These are phyloP conservation scores for Cystobasidium pallidum DNA, from an alignment of 1,284 basidiomycete species.

Conservation along the genomic window DNA sequence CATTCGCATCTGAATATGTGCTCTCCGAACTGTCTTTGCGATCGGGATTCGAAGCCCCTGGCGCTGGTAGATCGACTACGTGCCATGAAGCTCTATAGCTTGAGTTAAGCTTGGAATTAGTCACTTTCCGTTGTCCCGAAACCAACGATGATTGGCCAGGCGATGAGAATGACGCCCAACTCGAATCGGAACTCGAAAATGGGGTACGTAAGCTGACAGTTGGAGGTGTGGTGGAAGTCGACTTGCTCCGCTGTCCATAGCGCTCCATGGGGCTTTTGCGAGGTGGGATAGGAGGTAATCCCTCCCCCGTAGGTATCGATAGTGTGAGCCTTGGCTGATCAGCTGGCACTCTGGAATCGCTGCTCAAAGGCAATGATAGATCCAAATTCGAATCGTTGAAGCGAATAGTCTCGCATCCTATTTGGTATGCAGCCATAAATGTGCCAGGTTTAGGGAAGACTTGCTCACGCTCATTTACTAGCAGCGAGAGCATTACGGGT, in stretches of 20 bases:
- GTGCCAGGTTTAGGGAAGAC: conserved; percentile 43
- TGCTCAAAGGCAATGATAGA: conserved; percentile 5
- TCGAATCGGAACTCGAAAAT: conserved; percentile 24
- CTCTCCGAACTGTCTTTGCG: conserved; percentile 21
- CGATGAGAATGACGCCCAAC: conserved; percentile 7
- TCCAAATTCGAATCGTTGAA: conserved; percentile 9
- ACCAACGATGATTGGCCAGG: background rate
- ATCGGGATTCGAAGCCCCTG: background rate
- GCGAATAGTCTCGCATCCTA: background rate
- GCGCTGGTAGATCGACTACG: conserved; percentile 35
- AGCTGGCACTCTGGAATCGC: background rate
- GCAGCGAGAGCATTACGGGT: conserved; percentile 49
- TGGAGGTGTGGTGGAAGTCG: background rate
- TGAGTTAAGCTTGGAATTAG: too few species aligned
- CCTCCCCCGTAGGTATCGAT: conserved; percentile 9
- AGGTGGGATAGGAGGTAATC: conserved; percentile 27
- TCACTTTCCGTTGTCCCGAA: conserved; percentile 8
- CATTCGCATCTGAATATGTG: conserved; percentile 1
- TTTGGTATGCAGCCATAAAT: conserved; percentile 11
- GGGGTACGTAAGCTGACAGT: conserved; percentile 13
- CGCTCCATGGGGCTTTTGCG: conserved; percentile 6
- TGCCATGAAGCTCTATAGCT: conserved; percentile 41
- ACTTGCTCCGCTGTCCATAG: background rate
- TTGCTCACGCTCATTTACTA: conserved; percentile 49
- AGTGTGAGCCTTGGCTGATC: conserved; percentile 20